Evolutionary conservation across 2,329 filamentous ascomycete species (phyloP), one percentile per base, ranked within the genome.

Genomic region (Diaporthe aspalathi): DNA sequence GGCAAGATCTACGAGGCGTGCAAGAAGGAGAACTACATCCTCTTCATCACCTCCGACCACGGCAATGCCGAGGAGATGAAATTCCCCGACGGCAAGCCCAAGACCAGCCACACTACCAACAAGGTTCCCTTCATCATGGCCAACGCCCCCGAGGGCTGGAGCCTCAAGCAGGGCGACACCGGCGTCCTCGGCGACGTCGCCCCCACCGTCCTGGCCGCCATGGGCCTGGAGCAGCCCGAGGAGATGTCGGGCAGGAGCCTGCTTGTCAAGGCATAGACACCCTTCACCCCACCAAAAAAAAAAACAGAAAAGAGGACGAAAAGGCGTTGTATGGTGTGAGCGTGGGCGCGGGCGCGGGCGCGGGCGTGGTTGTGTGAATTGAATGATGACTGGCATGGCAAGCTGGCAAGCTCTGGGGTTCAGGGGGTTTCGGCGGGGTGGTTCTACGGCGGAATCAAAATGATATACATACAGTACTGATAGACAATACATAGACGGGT

Each of bases 21-120:
- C 89, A 97, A 97, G 89, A 91, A 96, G 87, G 89, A 95, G 80
- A 92, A 92, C 74, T 99, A 99, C 81, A 87, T 96, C 71, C 90
- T 99, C 54, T 98, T 98, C 86, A 92, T 99, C 82, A 99, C 96
- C 7, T 88, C 95, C 38, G 96, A 99, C 83, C 96, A 99, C 84
- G 96, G 95, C 79, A 99, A 99, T 80, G 96, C 96, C 70, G 96
- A 99, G 86, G 96, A 99, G 87, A 99, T 99, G 96, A 92, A 98
- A 84, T 98, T 94, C 80, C 86, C 93, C 77, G 93, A 98, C 81
- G 94, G 95, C 81, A 97, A 94, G 81, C 96, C 96, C 77, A 99
- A 99, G 90, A 99, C 96, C 11, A 95, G 93, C 66, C 96, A 99
- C 87, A 99, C 96, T 56, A 95, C 93, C 76, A 99, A 99, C 89